Evolutionary conservation across 345 rosid genomes (phyloP), one percentile per base, ranked within the genome.

Genomic region (Brassica nigra): DNA sequence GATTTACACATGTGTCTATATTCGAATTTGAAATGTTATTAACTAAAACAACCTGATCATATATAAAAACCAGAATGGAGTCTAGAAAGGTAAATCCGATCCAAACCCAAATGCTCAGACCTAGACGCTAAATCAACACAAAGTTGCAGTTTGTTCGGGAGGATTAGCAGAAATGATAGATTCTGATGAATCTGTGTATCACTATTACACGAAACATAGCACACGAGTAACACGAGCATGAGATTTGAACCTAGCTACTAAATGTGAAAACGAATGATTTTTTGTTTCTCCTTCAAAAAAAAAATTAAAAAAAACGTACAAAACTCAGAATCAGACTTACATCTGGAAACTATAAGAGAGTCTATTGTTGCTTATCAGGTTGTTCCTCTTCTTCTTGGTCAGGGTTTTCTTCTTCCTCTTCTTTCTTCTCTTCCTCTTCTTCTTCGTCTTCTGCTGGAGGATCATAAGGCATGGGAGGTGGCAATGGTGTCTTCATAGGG

Each of bases 401-500:
- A 15, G 90, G 87, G 33, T 87, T 88, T 66, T 86, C 92, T 70
- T 85, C 90, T 81, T 90, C 89, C 78, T 86, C 59, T 54, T 54
- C 92, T 71, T 84, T 89, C 78, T 90, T 87, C 61, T 87, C 89
- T 78, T 91, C 94, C 57, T 88, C 95, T 42, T 88, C 93, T 67
- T 88, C 94, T 66, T 91, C 97, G 1, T 91, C 97, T 71, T 88
- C 92, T 77, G 82, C 88, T 0, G 92, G 94, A 63, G 94, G 94
- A 85, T 90, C 97, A 74, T 81, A 86, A 55, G 97, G 92, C 85
- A 88, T 75, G 0, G 94, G 97, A 0, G 88, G 89, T 6, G 97
- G 97, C 49, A 90, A 86, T 1, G 94, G 94, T 80, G 94, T 90
- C 83, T 88, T 91, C 92, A 91, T 87, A 0, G 94, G 97, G 47